A percentile compares a stretch with the other conserved stretches of the same genome.
Evolutionary conservation across 768 basidiomycete genomes (phyloP).

Genomic region (Lactarius quietus): DNA sequence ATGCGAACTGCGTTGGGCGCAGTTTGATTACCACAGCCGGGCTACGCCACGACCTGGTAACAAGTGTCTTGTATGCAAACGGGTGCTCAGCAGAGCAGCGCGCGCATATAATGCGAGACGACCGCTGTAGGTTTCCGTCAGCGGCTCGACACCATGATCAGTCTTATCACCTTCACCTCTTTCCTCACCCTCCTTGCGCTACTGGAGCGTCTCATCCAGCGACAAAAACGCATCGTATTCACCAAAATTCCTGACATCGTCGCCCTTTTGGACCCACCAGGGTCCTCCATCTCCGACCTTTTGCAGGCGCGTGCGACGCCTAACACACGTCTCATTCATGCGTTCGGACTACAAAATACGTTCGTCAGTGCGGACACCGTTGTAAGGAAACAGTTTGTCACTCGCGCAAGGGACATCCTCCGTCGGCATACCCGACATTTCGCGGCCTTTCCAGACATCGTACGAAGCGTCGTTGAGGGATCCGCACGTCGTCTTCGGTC

Average conservation of each 20-base stretch:
- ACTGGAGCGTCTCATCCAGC: not conserved
- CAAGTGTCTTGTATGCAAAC: not conserved
- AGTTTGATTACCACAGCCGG: not conserved
- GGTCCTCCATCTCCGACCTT: conserved; percentile 1
- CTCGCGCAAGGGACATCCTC: conserved; percentile 33
- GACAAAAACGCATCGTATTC: not conserved
- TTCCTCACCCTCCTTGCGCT: not conserved
- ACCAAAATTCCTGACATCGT: not conserved
- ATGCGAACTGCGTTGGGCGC: not conserved
- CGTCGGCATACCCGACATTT: conserved; percentile 20
- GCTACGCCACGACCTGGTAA: not conserved
- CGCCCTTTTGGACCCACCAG: not conserved
- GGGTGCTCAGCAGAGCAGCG: not conserved
- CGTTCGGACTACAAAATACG: conserved; percentile 41
- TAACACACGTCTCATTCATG: conserved; percentile 27
- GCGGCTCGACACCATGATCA: not conserved
- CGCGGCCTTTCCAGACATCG: not conserved
- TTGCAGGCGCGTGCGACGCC: conserved; percentile 23
- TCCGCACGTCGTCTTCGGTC: not conserved
- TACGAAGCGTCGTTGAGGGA: not conserved
- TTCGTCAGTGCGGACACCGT: conserved; percentile 43
- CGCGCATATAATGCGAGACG: not conserved
- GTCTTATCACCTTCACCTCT: too few species aligned
- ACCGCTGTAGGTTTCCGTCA: not conserved
- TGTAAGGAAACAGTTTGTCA: conserved; percentile 38